phyloP scores from a whole-genome alignment of 1,284 basidiomycete species.

The Leucoagaricus sp. region DNA sequence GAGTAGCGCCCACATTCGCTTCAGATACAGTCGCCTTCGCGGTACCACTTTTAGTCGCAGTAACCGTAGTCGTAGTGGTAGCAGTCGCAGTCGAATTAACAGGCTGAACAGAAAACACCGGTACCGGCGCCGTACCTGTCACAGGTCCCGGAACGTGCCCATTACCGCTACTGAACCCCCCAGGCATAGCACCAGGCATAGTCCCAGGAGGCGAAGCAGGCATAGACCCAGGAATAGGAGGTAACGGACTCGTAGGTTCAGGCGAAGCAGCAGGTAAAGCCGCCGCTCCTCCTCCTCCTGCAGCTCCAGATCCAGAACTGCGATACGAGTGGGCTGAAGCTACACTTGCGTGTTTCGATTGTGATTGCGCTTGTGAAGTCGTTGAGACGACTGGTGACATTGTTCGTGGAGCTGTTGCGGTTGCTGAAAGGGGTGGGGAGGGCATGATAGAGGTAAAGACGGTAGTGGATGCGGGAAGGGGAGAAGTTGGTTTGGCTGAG shows the following conservation, averaged over 20 bases:
- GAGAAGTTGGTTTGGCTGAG: background rate
- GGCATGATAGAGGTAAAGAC: background rate
- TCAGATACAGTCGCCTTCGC: no score
- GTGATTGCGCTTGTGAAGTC: background rate
- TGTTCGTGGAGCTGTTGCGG: background rate
- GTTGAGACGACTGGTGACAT: background rate
- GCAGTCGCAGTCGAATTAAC: background rate
- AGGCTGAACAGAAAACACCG: background rate
- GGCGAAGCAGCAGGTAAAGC: conserved; percentile 15
- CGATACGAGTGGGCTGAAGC: conserved; percentile 15
- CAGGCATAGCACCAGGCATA: no score
- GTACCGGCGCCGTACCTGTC: no score
- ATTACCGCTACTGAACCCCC: no score
- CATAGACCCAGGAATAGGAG: conserved; percentile 4
- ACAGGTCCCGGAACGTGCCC: no score
- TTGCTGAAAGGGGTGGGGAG: background rate
- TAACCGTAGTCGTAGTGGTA: background rate
- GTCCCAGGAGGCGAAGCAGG: no score
- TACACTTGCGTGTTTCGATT: conserved; percentile 8
- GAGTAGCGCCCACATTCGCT: background rate
- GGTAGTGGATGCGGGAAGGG: background rate
- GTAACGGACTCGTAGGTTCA: background rate
- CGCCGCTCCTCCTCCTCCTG: no score
- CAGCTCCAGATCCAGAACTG: no score
- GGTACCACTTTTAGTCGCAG: no score